Percentiles rank a stretch among this genome's conserved stretches.
phyloP scores from a whole-genome alignment of 2,329 filamentous ascomycete species.

The Talaromyces sp. region DNA sequence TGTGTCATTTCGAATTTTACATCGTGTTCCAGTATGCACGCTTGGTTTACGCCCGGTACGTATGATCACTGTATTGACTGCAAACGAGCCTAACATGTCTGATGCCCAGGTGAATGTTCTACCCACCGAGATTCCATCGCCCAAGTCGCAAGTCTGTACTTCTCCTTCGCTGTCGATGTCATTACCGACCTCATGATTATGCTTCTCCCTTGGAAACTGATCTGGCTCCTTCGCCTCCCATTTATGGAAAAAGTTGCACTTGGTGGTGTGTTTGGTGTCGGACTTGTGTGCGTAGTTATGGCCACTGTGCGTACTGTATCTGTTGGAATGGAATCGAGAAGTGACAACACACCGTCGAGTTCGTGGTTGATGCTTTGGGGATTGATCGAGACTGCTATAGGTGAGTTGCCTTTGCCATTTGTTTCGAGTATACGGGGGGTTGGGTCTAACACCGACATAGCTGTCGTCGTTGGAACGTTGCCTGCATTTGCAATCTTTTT shows the following conservation, averaged over 20 bases:
- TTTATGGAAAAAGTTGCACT: conserved; percentile 32
- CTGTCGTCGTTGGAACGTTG: conserved; percentile 23
- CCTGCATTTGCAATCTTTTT: conserved; percentile 21
- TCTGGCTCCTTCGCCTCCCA: conserved; percentile 37
- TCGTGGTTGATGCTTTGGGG: conserved; percentile 39
- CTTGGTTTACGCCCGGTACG: conserved; percentile 32
- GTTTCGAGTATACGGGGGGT: neutral
- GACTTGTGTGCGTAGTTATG: conserved; percentile 27
- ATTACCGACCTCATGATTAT: conserved; percentile 39
- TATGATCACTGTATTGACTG: neutral
- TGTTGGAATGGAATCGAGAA: conserved; percentile 28
- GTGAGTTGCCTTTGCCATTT: conserved; percentile 20
- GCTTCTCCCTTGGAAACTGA: conserved; percentile 35
- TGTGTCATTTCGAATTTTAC: conserved; percentile 36
- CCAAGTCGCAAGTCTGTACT: conserved; percentile 35
- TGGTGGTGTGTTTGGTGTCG: conserved; percentile 27
- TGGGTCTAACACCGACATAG: conserved; percentile 8
- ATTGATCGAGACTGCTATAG: conserved; percentile 35
- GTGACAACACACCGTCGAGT: conserved; percentile 27
- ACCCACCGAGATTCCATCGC: conserved; percentile 28
- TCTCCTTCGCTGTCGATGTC: conserved; percentile 34
- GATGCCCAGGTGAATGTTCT: conserved; percentile 23
- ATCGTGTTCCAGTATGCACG: conserved; percentile 34
- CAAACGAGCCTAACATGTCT: neutral
- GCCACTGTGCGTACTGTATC: conserved; percentile 31